Evolutionary conservation across 2,329 filamentous ascomycete genomes (phyloP), one percentile per base, ranked within the genome.

Genomic region (Colletotrichum musicola): DNA sequence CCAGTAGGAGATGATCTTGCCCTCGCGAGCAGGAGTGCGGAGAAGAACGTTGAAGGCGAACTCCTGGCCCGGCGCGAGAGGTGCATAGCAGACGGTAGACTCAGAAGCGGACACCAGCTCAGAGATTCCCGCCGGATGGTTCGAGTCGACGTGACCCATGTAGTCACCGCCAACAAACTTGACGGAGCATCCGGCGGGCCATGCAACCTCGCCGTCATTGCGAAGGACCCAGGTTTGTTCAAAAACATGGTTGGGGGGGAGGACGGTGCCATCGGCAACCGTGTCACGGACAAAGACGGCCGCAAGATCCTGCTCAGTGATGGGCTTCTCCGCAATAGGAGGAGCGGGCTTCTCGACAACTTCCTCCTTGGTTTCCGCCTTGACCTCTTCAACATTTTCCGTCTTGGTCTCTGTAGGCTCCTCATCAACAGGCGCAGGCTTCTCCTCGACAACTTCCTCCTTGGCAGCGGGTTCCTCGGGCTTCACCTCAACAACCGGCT

Each of bases 1-100:
- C 96, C 96, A 99, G 86, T 98, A 98, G 1, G 96, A 98, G 76
- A 97, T 96, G 68, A 91, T 86, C 79, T 92, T 93, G 63, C 95
- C 95, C 62, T 89, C 82, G 56, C 92, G 92, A 60, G 84, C 81
- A 16, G 95, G 94, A 18, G 94, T 93, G 79, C 94, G 93, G 79
- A 99, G 89, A 49, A 91, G 84, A 42, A 98, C 92, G 44, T 92
- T 93, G 83, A 99, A 99, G 22, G 91, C 84, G 68, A 90, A 89
- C 74, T 92, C 89, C 77, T 95, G 88, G 35, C 93, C 94, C 44
- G 93, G 90, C 60, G 88, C 85, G 46, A 98, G 85, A 20, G 90
- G 81, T 27, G 86, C 84, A 70, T 89, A 88, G 78, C 93, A 90
- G 64, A 92, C 87, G 60, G 94, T 96, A 77, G 93, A 97, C 83